A percentile compares a stretch with the other conserved stretches of the same genome.
phyloP scores from a whole-genome alignment of 768 basidiomycete genomes.

The Tricholoma flavovirens region DNA sequence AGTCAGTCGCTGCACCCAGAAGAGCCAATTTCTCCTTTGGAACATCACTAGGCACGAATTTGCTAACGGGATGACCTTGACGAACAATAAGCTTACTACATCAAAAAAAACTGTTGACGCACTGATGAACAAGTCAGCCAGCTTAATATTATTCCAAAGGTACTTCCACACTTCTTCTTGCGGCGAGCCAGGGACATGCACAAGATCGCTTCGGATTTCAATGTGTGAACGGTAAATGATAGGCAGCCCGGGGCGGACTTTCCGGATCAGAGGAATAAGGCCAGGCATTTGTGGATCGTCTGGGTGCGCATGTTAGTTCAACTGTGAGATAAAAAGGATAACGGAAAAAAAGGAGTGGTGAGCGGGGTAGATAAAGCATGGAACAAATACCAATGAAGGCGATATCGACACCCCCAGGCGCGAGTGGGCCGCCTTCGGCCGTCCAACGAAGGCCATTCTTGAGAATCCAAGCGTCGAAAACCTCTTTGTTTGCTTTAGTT shows the following conservation, averaged over 20 bases:
- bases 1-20: slow-evolving; percentile 81
- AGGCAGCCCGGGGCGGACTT: slow-evolving; percentile 76
- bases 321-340: neutral
- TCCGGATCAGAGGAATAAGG: slow-evolving; percentile 87
- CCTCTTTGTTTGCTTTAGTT: slow-evolving; percentile 70
- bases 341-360: slow-evolving; percentile 4
- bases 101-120: slow-evolving; percentile 16
- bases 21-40: slow-evolving; percentile 64
- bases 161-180: slow-evolving; percentile 94
- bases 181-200: slow-evolving; percentile 74
- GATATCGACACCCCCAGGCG: slow-evolving; percentile 77
- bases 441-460: slow-evolving; percentile 90
- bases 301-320: slow-evolving; percentile 6
- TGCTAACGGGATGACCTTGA: slow-evolving; percentile 80
- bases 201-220: slow-evolving; percentile 85
- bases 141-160: slow-evolving; percentile 87
- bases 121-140: slow-evolving; percentile 90
- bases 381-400: slow-evolving; percentile 71
- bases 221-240: slow-evolving; percentile 95
- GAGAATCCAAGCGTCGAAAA: slow-evolving; percentile 82
- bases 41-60: slow-evolving; percentile 88
- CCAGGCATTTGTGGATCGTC: slow-evolving; percentile 95
- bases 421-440: slow-evolving; percentile 77
- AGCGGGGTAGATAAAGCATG: neutral
- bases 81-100: neutral